Conservation (phyloP, 345 rosid species). For the Punica granatum region DNA sequence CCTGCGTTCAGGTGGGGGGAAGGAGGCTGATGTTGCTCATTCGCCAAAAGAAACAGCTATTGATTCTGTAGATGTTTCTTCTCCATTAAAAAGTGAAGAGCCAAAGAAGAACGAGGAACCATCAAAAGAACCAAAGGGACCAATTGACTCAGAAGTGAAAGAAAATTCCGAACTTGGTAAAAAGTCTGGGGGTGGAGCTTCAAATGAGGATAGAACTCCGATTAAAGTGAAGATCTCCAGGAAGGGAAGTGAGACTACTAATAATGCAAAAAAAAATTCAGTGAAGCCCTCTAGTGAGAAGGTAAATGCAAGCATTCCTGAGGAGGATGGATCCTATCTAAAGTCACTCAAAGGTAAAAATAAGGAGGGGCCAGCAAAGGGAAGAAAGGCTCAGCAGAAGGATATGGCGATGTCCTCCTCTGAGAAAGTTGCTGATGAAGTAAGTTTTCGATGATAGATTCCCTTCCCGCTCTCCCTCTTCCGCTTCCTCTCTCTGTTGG, state of each 20-base stretch:
- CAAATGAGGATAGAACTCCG: slow-evolving; percentile 10
- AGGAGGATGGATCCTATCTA: slow-evolving; percentile 38
- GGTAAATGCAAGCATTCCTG: slow-evolving; percentile 31
- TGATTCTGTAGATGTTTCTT: slow-evolving; percentile 11
- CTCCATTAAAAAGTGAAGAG: slow-evolving; percentile 22
- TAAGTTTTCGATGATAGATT: slow-evolving; percentile 11
- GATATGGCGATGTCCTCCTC: slow-evolving; percentile 28
- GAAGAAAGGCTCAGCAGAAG: slow-evolving; percentile 37
- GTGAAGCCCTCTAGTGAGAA: not conserved
- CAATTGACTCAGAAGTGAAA: slow-evolving; percentile 34
- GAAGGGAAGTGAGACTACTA: slow-evolving; percentile 1
- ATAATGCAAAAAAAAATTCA: not conserved
- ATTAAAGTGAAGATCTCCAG: slow-evolving; percentile 10
- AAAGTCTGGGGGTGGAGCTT: slow-evolving; percentile 4
- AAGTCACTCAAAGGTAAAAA: slow-evolving; percentile 40
- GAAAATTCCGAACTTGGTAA: not conserved
- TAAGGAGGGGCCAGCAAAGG: slow-evolving; percentile 44
- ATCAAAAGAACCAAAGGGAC: slow-evolving; percentile 32
- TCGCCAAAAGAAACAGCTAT: slow-evolving; percentile 12
- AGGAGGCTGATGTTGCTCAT: slow-evolving; percentile 15
- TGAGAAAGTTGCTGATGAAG: slow-evolving; percentile 49
- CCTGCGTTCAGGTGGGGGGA: slow-evolving; percentile 35
- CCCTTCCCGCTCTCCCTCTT: slow-evolving; percentile 10
- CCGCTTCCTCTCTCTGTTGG: not conserved
- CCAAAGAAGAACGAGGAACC: slow-evolving; percentile 51